Evolutionary conservation across 805 yeast species (phyloP).

Genomic region (Saturnispora halmiae): DNA sequence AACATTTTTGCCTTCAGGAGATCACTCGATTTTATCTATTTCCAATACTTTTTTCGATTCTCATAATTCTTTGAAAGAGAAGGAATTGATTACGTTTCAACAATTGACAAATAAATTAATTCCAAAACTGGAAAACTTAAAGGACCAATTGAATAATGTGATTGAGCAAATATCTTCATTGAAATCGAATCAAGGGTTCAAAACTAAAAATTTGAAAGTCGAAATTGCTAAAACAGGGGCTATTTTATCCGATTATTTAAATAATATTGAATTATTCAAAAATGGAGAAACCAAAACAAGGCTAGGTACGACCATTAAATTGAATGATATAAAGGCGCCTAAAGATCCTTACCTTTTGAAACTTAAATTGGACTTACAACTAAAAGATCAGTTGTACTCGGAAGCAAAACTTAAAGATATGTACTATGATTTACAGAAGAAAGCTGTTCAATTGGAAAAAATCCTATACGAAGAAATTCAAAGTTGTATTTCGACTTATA

Average conservation of each 20-base stretch:
- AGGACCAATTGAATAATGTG: conserved; percentile 43
- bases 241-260: conserved; percentile 37
- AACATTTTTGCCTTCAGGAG: conserved; percentile 33
- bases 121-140: conserved; percentile 48
- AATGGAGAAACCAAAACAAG: conserved; percentile 29
- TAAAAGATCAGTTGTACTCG: conserved; percentile 52
- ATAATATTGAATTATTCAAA: conserved; percentile 35
- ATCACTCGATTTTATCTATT: conserved; percentile 31
- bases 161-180: conserved; percentile 47
- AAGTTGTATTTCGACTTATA: conserved; percentile 43
- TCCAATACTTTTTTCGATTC: conserved; percentile 26
- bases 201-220: conserved; percentile 42
- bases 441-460: conserved; percentile 57
- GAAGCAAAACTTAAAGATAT: conserved; percentile 62
- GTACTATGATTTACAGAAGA: conserved; percentile 50
- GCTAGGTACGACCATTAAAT: conserved; percentile 23
- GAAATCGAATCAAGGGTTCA: conserved; percentile 45
- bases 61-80: conserved; percentile 30
- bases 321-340: conserved; percentile 17
- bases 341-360: conserved; percentile 58
- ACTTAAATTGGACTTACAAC: conserved; percentile 53
- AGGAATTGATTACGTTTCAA: conserved; percentile 42
- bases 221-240: conserved; percentile 60
- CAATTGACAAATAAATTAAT: conserved; percentile 40
- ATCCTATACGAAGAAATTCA: conserved; percentile 57